Evolutionary conservation across 2,329 filamentous ascomycete species (phyloP), one percentile per base, ranked within the genome.

Genomic region (Sporothrix dimorphospora): DNA sequence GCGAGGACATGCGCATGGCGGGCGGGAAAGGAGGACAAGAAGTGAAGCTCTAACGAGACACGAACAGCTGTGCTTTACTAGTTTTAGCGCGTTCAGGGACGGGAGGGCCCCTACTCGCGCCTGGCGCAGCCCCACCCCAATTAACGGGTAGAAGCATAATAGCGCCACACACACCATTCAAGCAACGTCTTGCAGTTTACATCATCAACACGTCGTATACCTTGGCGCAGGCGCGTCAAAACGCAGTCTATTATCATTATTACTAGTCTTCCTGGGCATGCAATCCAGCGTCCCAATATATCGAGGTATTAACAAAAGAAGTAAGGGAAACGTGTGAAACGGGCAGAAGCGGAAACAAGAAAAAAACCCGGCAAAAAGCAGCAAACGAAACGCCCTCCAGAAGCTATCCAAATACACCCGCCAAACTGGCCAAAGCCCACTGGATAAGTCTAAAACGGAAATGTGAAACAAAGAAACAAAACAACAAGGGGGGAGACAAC

Each of bases 121-220:
- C 40, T 40, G 49, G 30, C 16, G 27, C 16, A 66, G 63, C 63
- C 63, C 63, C 38, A 40, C 38, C n/a, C 51, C 40, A 70, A 70
- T 63, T 51, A 70, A 70, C 69, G 69, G 68, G 42, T 70, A 63
- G 38, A 51, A 61, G 69, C 69, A 70, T 70, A 70, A 27, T 24
- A 40, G 12, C 42, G 27, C 42, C 27, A 38, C 42, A 65, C 38
- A 34, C 4, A 45, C 38, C 38, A 65, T 65, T 65, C 21, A 12
- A 38, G 21, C 38, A 65, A n/a, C 59, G 38, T 24, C 14, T 30
- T 4, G 14, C 21, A 53, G 7, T 27, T 30, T 55, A 55, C 51
- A 55, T 55, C 24, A 30, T 19, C 51, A 55, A 55, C 11, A 16
- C 16, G 14, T 47, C 42, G 14, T 47, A 16, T 9, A 47, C 16